A percentile compares a stretch with the other conserved stretches of the same genome.
Evolutionary conservation across 1,284 basidiomycete genomes (phyloP).

Genomic region (Puccinia triticina): DNA sequence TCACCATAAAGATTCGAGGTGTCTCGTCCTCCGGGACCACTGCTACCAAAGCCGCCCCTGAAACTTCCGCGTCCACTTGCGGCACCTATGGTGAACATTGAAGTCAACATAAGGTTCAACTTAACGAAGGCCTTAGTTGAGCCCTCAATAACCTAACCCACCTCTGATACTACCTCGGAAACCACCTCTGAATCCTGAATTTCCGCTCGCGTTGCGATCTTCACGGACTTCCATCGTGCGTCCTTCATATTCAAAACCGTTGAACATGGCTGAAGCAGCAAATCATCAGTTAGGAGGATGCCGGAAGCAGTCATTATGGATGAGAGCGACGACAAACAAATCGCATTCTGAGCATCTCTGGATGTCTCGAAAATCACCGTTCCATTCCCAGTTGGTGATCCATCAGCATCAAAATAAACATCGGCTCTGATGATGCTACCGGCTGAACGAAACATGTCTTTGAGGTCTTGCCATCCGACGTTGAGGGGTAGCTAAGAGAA

Average conservation of each 20-base stretch:
- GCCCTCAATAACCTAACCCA: conserved; percentile 50
- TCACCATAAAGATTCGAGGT: conserved; percentile 78
- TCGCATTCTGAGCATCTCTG: conserved; percentile 86
- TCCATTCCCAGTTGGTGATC: conserved; percentile 87
- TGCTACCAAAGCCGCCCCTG: conserved; percentile 65
- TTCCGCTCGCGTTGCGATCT: conserved; percentile 63
- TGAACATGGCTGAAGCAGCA: conserved; percentile 72
- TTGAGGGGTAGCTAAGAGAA: conserved; percentile 78
- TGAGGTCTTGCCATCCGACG: conserved; percentile 97
- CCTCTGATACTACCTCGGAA: conserved; percentile 57
- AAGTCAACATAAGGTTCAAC: too few species aligned
- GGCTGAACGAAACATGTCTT: conserved; percentile 91
- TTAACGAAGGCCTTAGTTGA: conserved; percentile 40
- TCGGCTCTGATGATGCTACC: conserved; percentile 93
- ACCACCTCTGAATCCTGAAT: conserved; percentile 61
- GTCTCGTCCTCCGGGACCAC: conserved; percentile 61
- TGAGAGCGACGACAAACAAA: conserved; percentile 68
- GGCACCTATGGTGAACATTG: background rate
- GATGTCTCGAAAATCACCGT: conserved; percentile 91
- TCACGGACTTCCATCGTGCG: conserved; percentile 88
- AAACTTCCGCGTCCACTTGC: conserved; percentile 66
- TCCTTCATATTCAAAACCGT: conserved; percentile 92
- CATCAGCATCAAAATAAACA: conserved; percentile 87
- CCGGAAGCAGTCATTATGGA: background rate
- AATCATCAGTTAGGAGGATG: conserved; percentile 16